Base-by-base conservation (phyloP, 352 stramenopile species). In the Phytophthora pluvialis region DNA sequence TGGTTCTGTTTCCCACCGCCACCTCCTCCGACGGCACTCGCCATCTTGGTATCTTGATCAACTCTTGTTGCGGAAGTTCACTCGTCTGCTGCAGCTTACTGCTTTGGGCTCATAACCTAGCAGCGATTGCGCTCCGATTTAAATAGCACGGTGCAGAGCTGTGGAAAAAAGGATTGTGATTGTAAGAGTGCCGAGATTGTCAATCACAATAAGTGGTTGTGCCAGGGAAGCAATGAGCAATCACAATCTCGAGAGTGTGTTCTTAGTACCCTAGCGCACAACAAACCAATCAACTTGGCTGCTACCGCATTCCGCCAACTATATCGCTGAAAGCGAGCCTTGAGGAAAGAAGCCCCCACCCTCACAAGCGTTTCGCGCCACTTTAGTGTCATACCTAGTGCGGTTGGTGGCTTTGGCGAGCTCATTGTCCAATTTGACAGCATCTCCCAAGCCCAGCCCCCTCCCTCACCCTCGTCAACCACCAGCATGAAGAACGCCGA, bases 171-270 rank as follows among this genome's bases (percentile, higher is more conserved):
- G 8, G 51, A 49, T 59, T 59, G 38, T 38, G 39, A 49, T 59
- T 49, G 51, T 59, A 13, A 42, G 51, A 49, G 8, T 59, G 39
- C 26, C 51, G 26, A 59, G 6, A 59, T 59, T 59, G 39, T 49
- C 51, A 49, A 49, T 59, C 51, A 49, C 38, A 59, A 59, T 59
- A 59, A 39, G 12, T 33, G 35, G 49, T 59, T 59, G 51, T 44
- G 13, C 4, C 16, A 21, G 1, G 15, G 5, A 35, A 35, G 31
- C 31, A 35, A 38, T 15, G 7, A 18, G 15, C 5, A 40, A 31
- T 18, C 33, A 46, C 35, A 45, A 45, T 47, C 49, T 45, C 5
- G 4, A 28, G 4, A 35, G 5, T 57, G 10, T 32, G 31, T 9
- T 39, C 33, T 10, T n/a, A 15, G 33, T 5, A 15, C 4, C 8